Conservation (phyloP, 208 protist species). For the Phytomonas sp. region DNA sequence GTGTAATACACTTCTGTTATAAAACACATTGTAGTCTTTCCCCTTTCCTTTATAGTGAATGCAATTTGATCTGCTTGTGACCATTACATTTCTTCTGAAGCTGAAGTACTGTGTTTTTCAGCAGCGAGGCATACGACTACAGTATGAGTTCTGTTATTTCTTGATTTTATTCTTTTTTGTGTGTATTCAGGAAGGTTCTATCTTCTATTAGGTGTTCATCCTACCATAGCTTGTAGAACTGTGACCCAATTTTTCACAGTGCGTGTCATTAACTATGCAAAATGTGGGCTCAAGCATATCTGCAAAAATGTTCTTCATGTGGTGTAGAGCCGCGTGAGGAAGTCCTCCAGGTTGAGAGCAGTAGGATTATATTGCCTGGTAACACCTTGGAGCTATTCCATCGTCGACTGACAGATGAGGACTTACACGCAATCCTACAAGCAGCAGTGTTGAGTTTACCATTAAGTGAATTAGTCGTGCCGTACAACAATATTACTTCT, state of each 20-base stretch:
- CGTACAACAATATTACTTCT: slow-evolving; percentile 60
- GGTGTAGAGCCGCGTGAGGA: slow-evolving; percentile 36
- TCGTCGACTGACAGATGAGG: slow-evolving; percentile 42
- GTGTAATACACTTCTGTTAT: background rate
- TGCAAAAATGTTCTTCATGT: slow-evolving; percentile 23
- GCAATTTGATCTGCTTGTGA: background rate
- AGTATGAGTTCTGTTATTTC: background rate
- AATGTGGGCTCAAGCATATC: slow-evolving; percentile 59
- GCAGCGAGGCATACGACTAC: background rate
- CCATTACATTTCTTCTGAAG: background rate
- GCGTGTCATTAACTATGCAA: background rate
- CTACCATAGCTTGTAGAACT: background rate
- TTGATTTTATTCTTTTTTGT: slow-evolving; percentile 8
- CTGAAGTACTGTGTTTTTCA: background rate
- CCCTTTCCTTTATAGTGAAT: background rate
- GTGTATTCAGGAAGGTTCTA: background rate
- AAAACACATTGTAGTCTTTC: background rate
- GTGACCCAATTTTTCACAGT: background rate
- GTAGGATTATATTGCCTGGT: slow-evolving; percentile 28
- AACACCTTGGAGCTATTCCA: slow-evolving; percentile 61
- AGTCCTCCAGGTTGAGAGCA: slow-evolving; percentile 15
- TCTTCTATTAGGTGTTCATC: slow-evolving; percentile 7
- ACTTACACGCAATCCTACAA: slow-evolving; percentile 32
- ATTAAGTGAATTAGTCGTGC: slow-evolving; percentile 34
- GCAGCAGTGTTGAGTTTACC: slow-evolving; percentile 18